Conservation (phyloP, 495 filamentous ascomycete genomes). For the Lasiosphaeriaceae sp. region DNA sequence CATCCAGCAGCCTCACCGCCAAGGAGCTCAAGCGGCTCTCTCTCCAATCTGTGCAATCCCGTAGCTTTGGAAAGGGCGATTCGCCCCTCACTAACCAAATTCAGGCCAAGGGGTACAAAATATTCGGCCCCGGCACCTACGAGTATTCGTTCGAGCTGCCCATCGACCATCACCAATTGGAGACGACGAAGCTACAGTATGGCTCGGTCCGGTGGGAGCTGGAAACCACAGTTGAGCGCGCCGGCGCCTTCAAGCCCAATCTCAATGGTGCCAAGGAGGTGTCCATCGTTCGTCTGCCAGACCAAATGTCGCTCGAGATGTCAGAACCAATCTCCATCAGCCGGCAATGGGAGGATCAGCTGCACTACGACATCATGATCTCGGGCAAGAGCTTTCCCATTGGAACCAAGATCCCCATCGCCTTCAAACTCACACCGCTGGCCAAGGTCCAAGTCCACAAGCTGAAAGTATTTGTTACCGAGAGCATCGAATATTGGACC, state of each 20-base stretch:
- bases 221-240: conserved; percentile 81
- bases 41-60: conserved; percentile 72
- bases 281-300: conserved; percentile 78
- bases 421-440: conserved; percentile 93
- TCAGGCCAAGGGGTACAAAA: conserved; percentile 82
- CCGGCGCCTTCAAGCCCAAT: conserved; percentile 90
- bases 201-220: conserved; percentile 87
- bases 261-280: conserved; percentile 82
- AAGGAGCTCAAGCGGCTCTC: conserved; percentile 63
- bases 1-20: conserved; percentile 34
- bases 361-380: conserved; percentile 98
- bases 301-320: conserved; percentile 88
- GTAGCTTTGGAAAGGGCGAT: conserved; percentile 84
- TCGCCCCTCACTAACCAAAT: conserved; percentile 54
- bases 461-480: conserved; percentile 91
- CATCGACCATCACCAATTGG: conserved; percentile 85
- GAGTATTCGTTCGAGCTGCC: conserved; percentile 94
- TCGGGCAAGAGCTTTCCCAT: conserved; percentile 97
- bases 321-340: conserved; percentile 97
- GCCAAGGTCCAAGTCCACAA: conserved; percentile 96
- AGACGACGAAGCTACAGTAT: conserved; percentile 86
- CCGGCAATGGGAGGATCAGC: conserved; percentile 94
- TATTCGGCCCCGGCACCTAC: conserved; percentile 88
- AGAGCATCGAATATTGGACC: conserved; percentile 92
- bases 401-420: conserved; percentile 88